These are phyloP conservation scores for Daldinia grandis DNA, from an alignment of 495 filamentous ascomycete species.

Conservation along the genomic window DNA sequence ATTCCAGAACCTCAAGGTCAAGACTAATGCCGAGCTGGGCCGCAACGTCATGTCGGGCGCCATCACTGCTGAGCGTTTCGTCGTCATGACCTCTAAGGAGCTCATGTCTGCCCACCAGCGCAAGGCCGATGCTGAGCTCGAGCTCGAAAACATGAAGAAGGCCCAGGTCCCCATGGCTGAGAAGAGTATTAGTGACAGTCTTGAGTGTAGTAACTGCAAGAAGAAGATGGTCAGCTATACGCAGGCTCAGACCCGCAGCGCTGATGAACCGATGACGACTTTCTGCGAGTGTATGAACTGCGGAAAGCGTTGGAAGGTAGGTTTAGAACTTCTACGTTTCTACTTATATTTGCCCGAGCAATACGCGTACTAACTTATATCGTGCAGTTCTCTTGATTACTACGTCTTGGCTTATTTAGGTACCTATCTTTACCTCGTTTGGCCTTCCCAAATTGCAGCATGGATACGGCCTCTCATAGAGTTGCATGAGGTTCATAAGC, in stretches of 20 bases:
- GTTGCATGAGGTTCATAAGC: conserved; percentile 20
- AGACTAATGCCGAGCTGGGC: conserved; percentile 79
- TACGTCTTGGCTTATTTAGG: conserved; percentile 1
- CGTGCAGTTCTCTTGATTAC: conserved; percentile 29
- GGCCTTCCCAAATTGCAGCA: neutral
- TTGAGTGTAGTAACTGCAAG: conserved; percentile 88
- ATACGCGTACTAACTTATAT: neutral
- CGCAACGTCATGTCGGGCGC: conserved; percentile 76
- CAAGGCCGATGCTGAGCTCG: conserved; percentile 70
- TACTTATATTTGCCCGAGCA: conserved; percentile 4
- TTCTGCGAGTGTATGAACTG: conserved; percentile 81
- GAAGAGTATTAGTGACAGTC: conserved; percentile 82
- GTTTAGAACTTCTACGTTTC: conserved; percentile 25
- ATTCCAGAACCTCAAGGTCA: conserved; percentile 92
- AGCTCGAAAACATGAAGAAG: conserved; percentile 93
- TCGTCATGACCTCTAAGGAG: conserved; percentile 64
- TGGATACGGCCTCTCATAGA: conserved; percentile 20
- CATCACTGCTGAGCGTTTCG: conserved; percentile 74
- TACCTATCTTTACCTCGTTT: conserved; percentile 12
- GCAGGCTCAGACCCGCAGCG: conserved; percentile 93
- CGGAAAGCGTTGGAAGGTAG: conserved; percentile 79
- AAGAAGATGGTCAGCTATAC: conserved; percentile 94
- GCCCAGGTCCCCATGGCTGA: conserved; percentile 90
- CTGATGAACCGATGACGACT: conserved; percentile 91
- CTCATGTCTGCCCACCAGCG: conserved; percentile 67